phyloP scores from a whole-genome alignment of 2,329 filamentous ascomycete species.

The Neofusicoccum umdonicola region DNA sequence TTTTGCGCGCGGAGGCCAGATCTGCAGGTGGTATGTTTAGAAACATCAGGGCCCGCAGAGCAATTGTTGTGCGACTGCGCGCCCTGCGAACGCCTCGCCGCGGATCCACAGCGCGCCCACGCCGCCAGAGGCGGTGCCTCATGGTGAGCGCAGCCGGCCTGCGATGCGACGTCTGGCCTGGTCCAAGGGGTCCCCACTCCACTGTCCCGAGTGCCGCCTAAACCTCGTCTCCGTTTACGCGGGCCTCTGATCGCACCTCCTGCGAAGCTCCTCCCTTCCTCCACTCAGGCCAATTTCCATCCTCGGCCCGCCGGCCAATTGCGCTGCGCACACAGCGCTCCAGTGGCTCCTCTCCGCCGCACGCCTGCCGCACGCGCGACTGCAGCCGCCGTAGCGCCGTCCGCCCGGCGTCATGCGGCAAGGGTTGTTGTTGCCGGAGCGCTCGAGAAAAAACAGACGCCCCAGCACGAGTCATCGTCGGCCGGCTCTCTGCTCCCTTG shows the following conservation, averaged over 20 bases:
- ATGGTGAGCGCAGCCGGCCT: neutral
- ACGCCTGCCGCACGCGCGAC: neutral
- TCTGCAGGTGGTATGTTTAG: conserved; percentile 8
- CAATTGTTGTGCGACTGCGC: neutral
- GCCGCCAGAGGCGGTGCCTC: neutral
- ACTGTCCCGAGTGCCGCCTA: conserved; percentile 1
- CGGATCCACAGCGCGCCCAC: neutral
- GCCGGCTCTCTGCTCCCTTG: neutral
- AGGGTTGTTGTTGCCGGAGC: neutral
- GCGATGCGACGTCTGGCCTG: conserved; percentile 3
- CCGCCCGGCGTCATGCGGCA: neutral
- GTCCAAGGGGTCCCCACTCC: neutral
- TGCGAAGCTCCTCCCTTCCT: neutral
- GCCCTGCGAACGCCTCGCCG: neutral
- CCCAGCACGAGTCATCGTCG: neutral
- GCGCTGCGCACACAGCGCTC: neutral
- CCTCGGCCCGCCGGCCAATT: conserved; percentile 6
- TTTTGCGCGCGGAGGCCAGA: neutral
- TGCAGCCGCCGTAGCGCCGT: neutral
- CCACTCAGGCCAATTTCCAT: neutral
- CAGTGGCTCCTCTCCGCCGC: neutral
- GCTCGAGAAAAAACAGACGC: neutral
- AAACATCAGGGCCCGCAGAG: neutral
- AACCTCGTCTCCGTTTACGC: conserved; percentile 7
- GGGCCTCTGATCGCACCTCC: neutral